Percentiles rank a stretch among this genome's conserved stretches.
phyloP scores from a whole-genome alignment of 331 rosid genomes.

The Cydonia oblonga region DNA sequence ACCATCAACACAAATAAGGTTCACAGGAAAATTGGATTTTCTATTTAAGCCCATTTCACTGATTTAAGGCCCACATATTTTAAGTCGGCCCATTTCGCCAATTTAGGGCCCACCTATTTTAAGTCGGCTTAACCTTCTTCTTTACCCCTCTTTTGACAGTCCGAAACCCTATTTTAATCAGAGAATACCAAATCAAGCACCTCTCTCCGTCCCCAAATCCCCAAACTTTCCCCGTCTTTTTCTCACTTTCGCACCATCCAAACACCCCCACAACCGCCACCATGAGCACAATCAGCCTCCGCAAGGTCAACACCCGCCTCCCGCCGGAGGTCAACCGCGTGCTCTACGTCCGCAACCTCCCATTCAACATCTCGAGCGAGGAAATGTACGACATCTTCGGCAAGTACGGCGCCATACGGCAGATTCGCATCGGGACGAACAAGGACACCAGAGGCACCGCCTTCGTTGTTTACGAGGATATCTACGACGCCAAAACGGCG shows the following conservation, averaged over 20 bases:
- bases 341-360: constrained; percentile 77
- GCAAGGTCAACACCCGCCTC: constrained; percentile 81
- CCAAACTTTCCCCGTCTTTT: neutral
- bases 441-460: constrained; percentile 98
- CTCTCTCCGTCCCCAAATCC: neutral
- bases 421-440: constrained; percentile 81
- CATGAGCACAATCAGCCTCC: constrained; percentile 80
- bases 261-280: neutral
- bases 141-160: neutral
- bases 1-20: no score
- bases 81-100: neutral
- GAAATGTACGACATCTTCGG: constrained; percentile 99
- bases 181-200: neutral
- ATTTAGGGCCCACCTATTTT: neutral
- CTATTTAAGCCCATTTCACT: no score
- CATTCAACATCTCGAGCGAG: constrained; percentile 91
- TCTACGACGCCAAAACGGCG: constrained; percentile 96
- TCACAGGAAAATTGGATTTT: no score
- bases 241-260: neutral
- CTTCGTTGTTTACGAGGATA: constrained; percentile 93
- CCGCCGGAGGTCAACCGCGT: constrained; percentile 97
- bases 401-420: constrained; percentile 92
- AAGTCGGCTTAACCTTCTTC: neutral
- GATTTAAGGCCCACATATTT: no score
- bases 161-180: neutral